Percentiles rank a stretch among this genome's conserved stretches.
Conservation (phyloP, 805 yeast species). For the Ogataea dorogensis region DNA sequence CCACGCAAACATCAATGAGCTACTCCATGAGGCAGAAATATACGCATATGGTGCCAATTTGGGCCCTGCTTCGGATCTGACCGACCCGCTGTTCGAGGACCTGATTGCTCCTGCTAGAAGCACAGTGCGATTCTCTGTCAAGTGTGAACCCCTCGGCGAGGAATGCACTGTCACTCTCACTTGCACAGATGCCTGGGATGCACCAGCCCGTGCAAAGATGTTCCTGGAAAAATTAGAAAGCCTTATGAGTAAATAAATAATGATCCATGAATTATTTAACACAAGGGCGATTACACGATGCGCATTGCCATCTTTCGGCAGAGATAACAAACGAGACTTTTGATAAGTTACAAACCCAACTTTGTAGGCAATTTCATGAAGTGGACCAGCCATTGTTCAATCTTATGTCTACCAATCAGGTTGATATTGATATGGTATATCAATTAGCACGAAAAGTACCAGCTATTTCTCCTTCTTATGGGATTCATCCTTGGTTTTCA, state of each 20-base stretch:
- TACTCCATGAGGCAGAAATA: slow-evolving; percentile 43
- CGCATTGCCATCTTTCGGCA: slow-evolving; percentile 41
- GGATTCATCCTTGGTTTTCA: slow-evolving; percentile 91
- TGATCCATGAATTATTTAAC: slow-evolving; percentile 4
- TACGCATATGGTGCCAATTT: slow-evolving; percentile 40
- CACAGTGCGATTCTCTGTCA: slow-evolving; percentile 41
- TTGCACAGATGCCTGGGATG: slow-evolving; percentile 41
- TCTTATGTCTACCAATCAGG: slow-evolving; percentile 50
- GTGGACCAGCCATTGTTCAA: slow-evolving; percentile 19
- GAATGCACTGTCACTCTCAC: slow-evolving; percentile 33
- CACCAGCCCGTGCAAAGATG: slow-evolving; percentile 45
- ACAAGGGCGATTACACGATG: slow-evolving; percentile 29
- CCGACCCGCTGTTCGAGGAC: slow-evolving; percentile 61
- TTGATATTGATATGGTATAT: slow-evolving; percentile 34
- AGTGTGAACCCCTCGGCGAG: slow-evolving; percentile 27
- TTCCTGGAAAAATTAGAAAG: slow-evolving; percentile 28
- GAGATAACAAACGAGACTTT: slow-evolving; percentile 11
- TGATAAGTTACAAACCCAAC: slow-evolving; percentile 6
- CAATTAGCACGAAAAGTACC: slow-evolving; percentile 19
- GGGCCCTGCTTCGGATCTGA: slow-evolving; percentile 42
- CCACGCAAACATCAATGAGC: slow-evolving; percentile 30
- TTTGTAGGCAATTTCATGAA: slow-evolving; percentile 4
- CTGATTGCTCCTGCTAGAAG: slow-evolving; percentile 46
- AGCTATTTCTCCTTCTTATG: slow-evolving; percentile 49
- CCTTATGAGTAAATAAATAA: slow-evolving; percentile 19